phyloP scores from a whole-genome alignment of 768 basidiomycete genomes.

The Cyclocybe cylindracea region DNA sequence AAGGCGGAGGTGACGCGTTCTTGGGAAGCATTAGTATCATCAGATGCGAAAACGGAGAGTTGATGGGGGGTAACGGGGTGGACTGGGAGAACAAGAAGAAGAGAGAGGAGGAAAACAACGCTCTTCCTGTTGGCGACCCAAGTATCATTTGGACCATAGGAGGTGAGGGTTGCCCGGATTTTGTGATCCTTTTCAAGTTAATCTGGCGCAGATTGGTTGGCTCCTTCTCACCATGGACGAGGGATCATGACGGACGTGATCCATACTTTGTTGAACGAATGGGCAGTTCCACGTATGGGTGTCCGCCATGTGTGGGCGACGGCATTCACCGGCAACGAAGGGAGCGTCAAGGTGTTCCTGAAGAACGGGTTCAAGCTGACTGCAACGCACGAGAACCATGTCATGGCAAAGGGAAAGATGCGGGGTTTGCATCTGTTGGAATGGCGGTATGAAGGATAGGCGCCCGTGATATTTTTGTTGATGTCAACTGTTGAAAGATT shows the following conservation, averaged over 20 bases:
- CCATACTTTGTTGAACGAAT: constrained; percentile 49
- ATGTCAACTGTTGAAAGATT: no score
- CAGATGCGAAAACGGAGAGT: constrained; percentile 25
- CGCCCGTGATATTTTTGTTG: not conserved
- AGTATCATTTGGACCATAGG: constrained; percentile 63
- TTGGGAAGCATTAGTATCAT: constrained; percentile 48
- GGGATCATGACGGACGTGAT: constrained; percentile 78
- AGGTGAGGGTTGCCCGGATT: constrained; percentile 35
- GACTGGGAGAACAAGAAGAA: constrained; percentile 39
- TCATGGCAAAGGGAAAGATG: constrained; percentile 20
- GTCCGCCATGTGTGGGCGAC: constrained; percentile 44
- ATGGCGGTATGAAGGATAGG: constrained; percentile 21
- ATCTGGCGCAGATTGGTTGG: constrained; percentile 53
- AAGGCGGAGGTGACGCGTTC: constrained; percentile 56
- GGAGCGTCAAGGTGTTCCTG: constrained; percentile 60
- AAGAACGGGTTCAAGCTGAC: constrained; percentile 27
- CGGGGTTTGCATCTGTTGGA: constrained; percentile 25
- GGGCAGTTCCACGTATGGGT: constrained; percentile 70
- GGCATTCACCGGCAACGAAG: constrained; percentile 54
- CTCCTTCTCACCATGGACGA: constrained; percentile 58
- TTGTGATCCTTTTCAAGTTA: not conserved
- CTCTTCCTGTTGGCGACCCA: constrained; percentile 47
- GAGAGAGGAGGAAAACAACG: constrained; percentile 40
- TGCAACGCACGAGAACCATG: constrained; percentile 14
- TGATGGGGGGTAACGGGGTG: constrained; percentile 15